These are phyloP conservation scores for Actinomortierella wolfii DNA, from an alignment of 371 early-diverging fungal genomes.

Conservation along the genomic window DNA sequence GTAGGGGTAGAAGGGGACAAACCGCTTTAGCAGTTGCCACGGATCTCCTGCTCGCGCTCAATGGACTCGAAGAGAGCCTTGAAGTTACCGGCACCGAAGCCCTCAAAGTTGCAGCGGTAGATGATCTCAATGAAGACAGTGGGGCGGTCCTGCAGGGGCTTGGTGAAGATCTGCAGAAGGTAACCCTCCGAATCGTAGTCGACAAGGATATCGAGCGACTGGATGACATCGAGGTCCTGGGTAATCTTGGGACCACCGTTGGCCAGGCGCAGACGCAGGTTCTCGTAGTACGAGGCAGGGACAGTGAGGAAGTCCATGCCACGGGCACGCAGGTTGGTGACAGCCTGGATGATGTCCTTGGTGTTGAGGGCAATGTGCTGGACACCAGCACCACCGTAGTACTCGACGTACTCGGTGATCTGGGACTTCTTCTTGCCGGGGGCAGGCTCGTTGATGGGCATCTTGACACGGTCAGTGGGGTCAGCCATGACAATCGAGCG, in stretches of 20 bases:
- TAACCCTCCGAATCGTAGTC: constrained; percentile 97
- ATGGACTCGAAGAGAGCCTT: constrained; percentile 95
- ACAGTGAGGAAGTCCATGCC: constrained; percentile 92
- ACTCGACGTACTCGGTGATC: constrained; percentile 97
- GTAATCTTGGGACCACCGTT: constrained; percentile 71
- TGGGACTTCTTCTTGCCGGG: constrained; percentile 91
- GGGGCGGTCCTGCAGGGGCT: constrained; percentile 95
- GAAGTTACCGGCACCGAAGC: constrained; percentile 99
- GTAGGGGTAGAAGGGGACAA: not conserved
- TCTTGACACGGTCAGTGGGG: constrained; percentile 89
- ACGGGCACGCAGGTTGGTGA: constrained; percentile 78
- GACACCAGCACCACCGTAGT: constrained; percentile 92
- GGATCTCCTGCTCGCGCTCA: constrained; percentile 90
- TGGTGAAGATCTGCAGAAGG: constrained; percentile 92
- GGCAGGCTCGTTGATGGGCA: constrained; percentile 99
- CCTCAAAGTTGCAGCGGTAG: constrained; percentile 92
- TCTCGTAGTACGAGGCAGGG: constrained; percentile 91
- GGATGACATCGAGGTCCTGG: constrained; percentile 82
- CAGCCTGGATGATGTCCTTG: constrained; percentile 82
- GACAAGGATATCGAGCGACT: constrained; percentile 88
- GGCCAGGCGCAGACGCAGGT: constrained; percentile 73
- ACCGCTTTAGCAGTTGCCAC: constrained; percentile 79
- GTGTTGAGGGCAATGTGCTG: constrained; percentile 97
- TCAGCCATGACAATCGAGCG: constrained; percentile 97
- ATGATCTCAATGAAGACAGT: constrained; percentile 97